These are phyloP conservation scores for Scedosporium minutisporum DNA, from an alignment of 2,329 filamentous ascomycete species.

Conservation along the genomic window DNA sequence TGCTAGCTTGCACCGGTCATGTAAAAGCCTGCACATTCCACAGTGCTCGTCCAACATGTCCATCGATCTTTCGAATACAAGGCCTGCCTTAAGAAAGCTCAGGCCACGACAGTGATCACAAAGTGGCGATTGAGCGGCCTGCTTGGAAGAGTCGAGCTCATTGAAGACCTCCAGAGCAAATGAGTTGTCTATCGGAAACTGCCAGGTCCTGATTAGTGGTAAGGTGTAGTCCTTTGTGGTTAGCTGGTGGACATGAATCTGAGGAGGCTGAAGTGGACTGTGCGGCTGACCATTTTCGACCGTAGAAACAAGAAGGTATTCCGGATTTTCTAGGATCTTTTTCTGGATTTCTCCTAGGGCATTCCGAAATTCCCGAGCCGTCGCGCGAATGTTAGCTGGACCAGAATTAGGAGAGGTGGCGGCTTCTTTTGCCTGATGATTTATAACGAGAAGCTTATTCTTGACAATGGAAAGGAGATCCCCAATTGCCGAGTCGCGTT, in stretches of 20 bases:
- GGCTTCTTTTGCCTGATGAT: not conserved
- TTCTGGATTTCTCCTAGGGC: not conserved
- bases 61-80: too few species aligned
- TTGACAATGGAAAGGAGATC: not conserved
- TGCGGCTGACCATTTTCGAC: not conserved
- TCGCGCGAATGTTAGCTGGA: not conserved
- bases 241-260: not conserved
- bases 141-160: too few species aligned
- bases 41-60: too few species aligned
- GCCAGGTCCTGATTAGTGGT: not conserved
- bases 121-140: not conserved
- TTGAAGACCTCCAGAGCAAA: not conserved
- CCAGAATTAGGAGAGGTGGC: not conserved
- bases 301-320: not conserved
- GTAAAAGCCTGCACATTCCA: too few species aligned
- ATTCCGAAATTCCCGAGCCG: not conserved
- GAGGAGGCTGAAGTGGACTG: not conserved
- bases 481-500: not conserved
- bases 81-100: too few species aligned
- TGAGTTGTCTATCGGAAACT: not conserved
- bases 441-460: not conserved
- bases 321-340: not conserved
- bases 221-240: not conserved
- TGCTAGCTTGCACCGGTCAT: too few species aligned
- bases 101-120: not conserved